Base-by-base conservation (phyloP, 2,329 filamentous ascomycete species). In the Massarina eburnea region DNA sequence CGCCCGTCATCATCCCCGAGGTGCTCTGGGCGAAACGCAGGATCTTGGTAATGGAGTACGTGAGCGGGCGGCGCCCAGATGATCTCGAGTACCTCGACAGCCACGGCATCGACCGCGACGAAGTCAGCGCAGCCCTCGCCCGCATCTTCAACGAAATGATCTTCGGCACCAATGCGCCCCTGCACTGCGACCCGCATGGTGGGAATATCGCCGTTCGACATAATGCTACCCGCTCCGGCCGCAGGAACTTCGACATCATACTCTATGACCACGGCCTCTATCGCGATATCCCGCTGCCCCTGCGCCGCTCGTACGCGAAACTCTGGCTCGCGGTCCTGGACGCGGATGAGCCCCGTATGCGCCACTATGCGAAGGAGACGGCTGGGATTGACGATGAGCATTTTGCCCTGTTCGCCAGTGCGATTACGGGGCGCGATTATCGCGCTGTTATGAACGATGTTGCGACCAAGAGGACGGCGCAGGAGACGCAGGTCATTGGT, bases 101-200 rank as follows among this genome's bases (percentile, higher is more conserved):
- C 6, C 88, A 95, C 66, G 81, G 83, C 46, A 99, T 99, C 65
- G 90, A 95, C 70, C 84, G 94, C 17, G 94, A 97, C 64, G 92
- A 97, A 71, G 94, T 99, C 4, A 95, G 91, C 0, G 91, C 92
- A 1, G 88, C 91, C 0, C 77, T 99, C 3, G 87, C 94, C 0
- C 84, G 86, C 48, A 90, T 99, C 48, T 99, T 99, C 80, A 99
- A 99, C 76, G 91, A 97, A 68, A 99, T 99, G 94, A 96, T 99
- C 57, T 99, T 99, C 57, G 91, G 92, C 39, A 82, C 85, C 41
- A 81, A 86, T 48, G 92, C 92, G 0, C 91, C 94, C 0, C 75
- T 99, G 30, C 94, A 99, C 73, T 99, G 94, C 72, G 94, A 99
- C 66, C 94, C 94, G 0, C 94, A 99, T 64, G 94, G 91, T 38